Evolutionary conservation across 2,329 filamentous ascomycete genomes (phyloP).

Genomic region (Ophioceras dolichostomum): DNA sequence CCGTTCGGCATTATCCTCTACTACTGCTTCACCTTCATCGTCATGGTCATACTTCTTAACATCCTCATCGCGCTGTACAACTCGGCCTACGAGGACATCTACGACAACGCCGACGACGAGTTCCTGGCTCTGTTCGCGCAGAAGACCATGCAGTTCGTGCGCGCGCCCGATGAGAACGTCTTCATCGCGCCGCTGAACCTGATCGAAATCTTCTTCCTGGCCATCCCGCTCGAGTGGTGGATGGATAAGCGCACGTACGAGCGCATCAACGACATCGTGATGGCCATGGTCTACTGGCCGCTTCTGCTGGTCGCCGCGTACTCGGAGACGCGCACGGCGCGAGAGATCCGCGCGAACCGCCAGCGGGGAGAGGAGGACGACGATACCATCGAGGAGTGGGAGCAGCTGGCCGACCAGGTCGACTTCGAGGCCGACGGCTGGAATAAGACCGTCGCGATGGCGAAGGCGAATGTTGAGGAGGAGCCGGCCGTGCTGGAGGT

Average conservation of each 20-base stretch:
- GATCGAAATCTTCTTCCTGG: slow-evolving; percentile 70
- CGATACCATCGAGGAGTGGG: slow-evolving; percentile 84
- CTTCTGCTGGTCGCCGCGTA: slow-evolving; percentile 67
- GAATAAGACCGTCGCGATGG: slow-evolving; percentile 65
- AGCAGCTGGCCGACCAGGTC: slow-evolving; percentile 59
- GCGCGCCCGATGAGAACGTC: slow-evolving; percentile 94
- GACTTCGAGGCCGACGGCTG: slow-evolving; percentile 80
- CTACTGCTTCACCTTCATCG: slow-evolving; percentile 94
- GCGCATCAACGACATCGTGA: slow-evolving; percentile 69
- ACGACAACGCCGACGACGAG: slow-evolving; percentile 86
- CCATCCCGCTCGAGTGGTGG: slow-evolving; percentile 92
- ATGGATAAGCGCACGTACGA: slow-evolving; percentile 63
- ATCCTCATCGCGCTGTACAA: slow-evolving; percentile 97
- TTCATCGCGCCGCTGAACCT: slow-evolving; percentile 95
- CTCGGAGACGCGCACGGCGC: slow-evolving; percentile 54
- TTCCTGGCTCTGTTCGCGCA: slow-evolving; percentile 88
- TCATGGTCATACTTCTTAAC: slow-evolving; percentile 78
- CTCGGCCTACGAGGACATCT: slow-evolving; percentile 90
- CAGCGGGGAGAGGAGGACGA: slow-evolving; percentile 78
- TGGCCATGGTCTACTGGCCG: slow-evolving; percentile 63
- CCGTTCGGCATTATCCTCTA: slow-evolving; percentile 93
- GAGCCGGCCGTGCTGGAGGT: slow-evolving; percentile 66
- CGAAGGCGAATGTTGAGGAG: slow-evolving; percentile 69
- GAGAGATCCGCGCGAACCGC: slow-evolving; percentile 59
- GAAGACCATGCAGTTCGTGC: slow-evolving; percentile 94